Percentiles rank a stretch among this genome's conserved stretches.
phyloP scores from a whole-genome alignment of 2,329 filamentous ascomycete genomes.

The Neofusicoccum laricinum region DNA sequence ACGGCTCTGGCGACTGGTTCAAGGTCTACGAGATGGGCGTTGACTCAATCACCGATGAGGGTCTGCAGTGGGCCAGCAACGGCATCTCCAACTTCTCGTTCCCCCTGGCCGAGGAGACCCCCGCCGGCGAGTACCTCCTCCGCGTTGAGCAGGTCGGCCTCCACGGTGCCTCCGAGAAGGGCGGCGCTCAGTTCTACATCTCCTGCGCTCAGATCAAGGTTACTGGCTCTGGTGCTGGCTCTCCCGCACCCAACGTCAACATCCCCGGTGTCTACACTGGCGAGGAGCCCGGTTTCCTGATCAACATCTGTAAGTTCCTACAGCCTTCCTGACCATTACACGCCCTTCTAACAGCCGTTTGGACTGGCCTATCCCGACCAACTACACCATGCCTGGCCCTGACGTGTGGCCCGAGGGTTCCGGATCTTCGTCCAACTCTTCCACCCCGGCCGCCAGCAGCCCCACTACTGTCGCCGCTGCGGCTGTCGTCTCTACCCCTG shows the following conservation, averaged over 20 bases:
- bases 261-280: constrained; percentile 51
- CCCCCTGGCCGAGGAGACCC: constrained; percentile 40
- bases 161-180: constrained; percentile 20
- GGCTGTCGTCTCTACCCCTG: constrained; percentile 1
- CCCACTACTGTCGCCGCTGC: neutral
- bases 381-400: constrained; percentile 32
- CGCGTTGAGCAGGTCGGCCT: constrained; percentile 35
- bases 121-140: constrained; percentile 40
- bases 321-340: neutral
- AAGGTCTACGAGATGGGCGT: constrained; percentile 33
- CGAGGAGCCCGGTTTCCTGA: constrained; percentile 48
- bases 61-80: constrained; percentile 42
- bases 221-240: constrained; percentile 40
- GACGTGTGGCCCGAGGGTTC: constrained; percentile 22
- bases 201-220: constrained; percentile 47
- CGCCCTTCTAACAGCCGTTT: too few relatives aligned
- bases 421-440: neutral
- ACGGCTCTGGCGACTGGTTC: constrained; percentile 56
- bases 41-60: constrained; percentile 26
- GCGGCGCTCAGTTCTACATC: constrained; percentile 34
- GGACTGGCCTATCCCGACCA: constrained; percentile 32
- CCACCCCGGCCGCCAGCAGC: neutral
- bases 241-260: constrained; percentile 43
- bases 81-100: constrained; percentile 30
- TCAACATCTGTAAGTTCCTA: constrained; percentile 36